Percentiles rank a stretch among this genome's conserved stretches.
phyloP scores from a whole-genome alignment of 2,329 filamentous ascomycete genomes.

The Basipetospora sp. region DNA sequence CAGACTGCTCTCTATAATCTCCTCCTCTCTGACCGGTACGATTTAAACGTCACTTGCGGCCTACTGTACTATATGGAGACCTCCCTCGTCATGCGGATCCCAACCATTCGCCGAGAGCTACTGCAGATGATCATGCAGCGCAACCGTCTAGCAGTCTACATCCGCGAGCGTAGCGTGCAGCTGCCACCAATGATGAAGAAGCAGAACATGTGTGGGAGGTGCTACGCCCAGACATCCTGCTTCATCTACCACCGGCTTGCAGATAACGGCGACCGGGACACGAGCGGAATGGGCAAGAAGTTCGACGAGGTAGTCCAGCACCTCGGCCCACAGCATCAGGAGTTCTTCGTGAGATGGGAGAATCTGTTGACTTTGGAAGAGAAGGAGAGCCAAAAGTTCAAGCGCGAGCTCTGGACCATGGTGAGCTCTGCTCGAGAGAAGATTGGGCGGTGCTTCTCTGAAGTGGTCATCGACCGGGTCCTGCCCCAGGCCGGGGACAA shows the following conservation, averaged over 20 bases:
- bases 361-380: constrained; percentile 86
- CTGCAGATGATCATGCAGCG: constrained; percentile 94
- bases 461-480: constrained; percentile 50
- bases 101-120: constrained; percentile 72
- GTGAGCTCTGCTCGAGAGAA: constrained; percentile 75
- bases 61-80: constrained; percentile 92
- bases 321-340: constrained; percentile 56
- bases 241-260: constrained; percentile 87
- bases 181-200: constrained; percentile 77
- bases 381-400: constrained; percentile 71
- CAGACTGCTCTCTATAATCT: constrained; percentile 92
- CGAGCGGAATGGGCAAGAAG: constrained; percentile 64
- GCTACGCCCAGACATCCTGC: constrained; percentile 81
- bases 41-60: constrained; percentile 78
- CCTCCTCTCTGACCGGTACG: constrained; percentile 82
- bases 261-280: constrained; percentile 68
- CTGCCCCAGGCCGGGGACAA: constrained; percentile 41
- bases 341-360: constrained; percentile 94
- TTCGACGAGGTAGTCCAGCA: constrained; percentile 72
- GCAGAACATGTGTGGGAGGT: constrained; percentile 66
- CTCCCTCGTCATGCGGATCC: constrained; percentile 71
- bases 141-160: constrained; percentile 73
- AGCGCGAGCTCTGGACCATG: constrained; percentile 93
- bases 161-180: constrained; percentile 63
- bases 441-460: constrained; percentile 75